These are phyloP conservation scores for Botrytis fragariae DNA, from an alignment of 2,329 filamentous ascomycete genomes.

Conservation along the genomic window DNA sequence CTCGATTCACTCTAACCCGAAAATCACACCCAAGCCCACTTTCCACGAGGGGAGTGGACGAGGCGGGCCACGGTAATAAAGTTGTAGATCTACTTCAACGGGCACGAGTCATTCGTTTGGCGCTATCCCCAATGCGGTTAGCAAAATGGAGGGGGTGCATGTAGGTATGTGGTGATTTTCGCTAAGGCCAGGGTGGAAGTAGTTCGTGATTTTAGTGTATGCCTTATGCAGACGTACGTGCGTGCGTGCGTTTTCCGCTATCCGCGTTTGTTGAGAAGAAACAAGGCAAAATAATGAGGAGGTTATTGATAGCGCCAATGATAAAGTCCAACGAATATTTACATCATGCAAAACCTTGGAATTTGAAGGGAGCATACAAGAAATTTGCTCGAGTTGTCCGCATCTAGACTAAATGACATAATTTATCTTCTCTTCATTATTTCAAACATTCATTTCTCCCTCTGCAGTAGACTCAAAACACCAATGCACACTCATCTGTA, in stretches of 20 bases:
- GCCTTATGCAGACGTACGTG: not conserved
- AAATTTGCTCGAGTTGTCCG: not conserved
- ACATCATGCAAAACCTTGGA: not conserved
- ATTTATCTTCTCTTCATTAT: not conserved
- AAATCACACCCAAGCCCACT: not conserved
- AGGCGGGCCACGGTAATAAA: not conserved
- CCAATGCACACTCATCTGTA: not conserved
- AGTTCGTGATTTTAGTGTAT: not conserved
- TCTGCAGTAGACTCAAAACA: not conserved
- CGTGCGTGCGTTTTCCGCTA: not conserved
- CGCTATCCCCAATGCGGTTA: not conserved
- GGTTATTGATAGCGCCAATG: not conserved
- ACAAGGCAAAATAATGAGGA: not conserved
- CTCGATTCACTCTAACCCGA: not conserved
- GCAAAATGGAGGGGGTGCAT: not conserved
- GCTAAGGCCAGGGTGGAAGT: not conserved
- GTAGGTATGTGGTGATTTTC: not conserved
- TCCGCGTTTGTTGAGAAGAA: not conserved
- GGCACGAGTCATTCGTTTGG: constrained; percentile 1
- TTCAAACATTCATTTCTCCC: not conserved
- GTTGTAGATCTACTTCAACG: constrained; percentile 5
- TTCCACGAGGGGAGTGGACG: not conserved
- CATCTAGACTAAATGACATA: not conserved
- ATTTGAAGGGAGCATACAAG: not conserved
- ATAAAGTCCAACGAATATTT: not conserved